Evolutionary conservation across 106 monocot species (phyloP).

Genomic region (Acorus calamus): DNA sequence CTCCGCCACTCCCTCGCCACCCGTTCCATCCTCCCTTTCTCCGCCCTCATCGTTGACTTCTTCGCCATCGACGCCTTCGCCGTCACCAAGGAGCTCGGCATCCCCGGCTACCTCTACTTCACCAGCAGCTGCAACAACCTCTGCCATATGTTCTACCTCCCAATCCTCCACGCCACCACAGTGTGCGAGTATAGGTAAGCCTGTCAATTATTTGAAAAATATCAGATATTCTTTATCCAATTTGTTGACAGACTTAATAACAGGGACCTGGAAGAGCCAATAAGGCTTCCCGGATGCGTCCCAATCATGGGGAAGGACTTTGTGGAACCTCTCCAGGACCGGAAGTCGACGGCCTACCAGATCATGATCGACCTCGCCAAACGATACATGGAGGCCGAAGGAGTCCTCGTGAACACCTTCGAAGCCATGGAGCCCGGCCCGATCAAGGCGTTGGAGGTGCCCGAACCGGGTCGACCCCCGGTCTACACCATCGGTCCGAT

Average conservation of each 20-base stretch:
- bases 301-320: too few relatives aligned
- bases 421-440: neutral
- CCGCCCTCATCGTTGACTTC: neutral
- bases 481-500: constrained; percentile 1
- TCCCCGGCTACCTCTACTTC: constrained; percentile 2
- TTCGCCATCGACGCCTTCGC: neutral
- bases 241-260: too few relatives aligned
- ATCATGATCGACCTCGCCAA: neutral
- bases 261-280: too few relatives aligned
- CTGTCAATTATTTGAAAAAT: too few relatives aligned
- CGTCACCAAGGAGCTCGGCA: neutral
- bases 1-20: neutral
- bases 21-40: neutral
- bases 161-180: neutral
- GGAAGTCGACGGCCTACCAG: neutral
- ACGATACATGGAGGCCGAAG: neutral
- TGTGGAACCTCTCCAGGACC: too few relatives aligned
- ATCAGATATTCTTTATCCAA: too few relatives aligned
- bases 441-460: neutral
- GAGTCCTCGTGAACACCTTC: neutral
- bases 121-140: neutral
- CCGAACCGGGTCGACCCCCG: neutral
- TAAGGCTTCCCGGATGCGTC: too few relatives aligned
- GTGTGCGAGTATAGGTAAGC: too few relatives aligned
- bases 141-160: constrained; percentile 1